Evolutionary conservation across 2,329 filamentous ascomycete species (phyloP).

Genomic region (Mycocentrospora acerina): DNA sequence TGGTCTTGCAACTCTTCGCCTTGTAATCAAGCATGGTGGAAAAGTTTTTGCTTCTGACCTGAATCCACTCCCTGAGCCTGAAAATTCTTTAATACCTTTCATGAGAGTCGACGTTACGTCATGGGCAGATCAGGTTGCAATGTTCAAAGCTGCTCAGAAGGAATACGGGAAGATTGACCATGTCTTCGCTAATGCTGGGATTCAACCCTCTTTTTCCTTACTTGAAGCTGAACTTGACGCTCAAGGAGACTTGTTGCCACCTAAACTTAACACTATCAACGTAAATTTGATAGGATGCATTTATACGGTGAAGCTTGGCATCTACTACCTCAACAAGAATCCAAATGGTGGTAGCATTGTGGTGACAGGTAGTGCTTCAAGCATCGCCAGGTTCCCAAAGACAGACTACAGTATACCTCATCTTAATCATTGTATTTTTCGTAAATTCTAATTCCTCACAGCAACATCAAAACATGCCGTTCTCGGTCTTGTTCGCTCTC

Average conservation of each 20-base stretch:
- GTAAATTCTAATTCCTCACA: slow-evolving; percentile 11
- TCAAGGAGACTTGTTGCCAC: slow-evolving; percentile 30
- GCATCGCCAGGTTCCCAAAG: slow-evolving; percentile 23
- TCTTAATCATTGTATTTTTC: background rate
- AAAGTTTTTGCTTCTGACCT: slow-evolving; percentile 60
- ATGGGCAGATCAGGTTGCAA: slow-evolving; percentile 53
- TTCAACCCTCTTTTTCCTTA: slow-evolving; percentile 16
- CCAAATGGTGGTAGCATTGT: slow-evolving; percentile 32
- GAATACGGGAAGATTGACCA: slow-evolving; percentile 47
- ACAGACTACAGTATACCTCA: slow-evolving; percentile 32
- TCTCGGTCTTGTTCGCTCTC: slow-evolving; percentile 30
- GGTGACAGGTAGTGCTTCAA: slow-evolving; percentile 31
- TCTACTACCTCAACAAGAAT: slow-evolving; percentile 30
- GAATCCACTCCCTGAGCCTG: slow-evolving; percentile 42
- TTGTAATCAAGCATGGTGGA: slow-evolving; percentile 56
- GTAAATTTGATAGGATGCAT: slow-evolving; percentile 33
- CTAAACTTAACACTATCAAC: slow-evolving; percentile 27
- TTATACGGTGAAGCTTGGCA: slow-evolving; percentile 32
- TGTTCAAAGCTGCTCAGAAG: slow-evolving; percentile 55
- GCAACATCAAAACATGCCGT: slow-evolving; percentile 35
- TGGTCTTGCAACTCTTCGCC: slow-evolving; percentile 56
- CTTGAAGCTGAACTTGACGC: slow-evolving; percentile 34
- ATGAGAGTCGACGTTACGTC: slow-evolving; percentile 37
- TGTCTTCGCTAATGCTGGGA: slow-evolving; percentile 46
- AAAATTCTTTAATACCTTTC: slow-evolving; percentile 23